phyloP scores from a whole-genome alignment of 306 rosid genomes.

The Astragalus glycyphyllos region DNA sequence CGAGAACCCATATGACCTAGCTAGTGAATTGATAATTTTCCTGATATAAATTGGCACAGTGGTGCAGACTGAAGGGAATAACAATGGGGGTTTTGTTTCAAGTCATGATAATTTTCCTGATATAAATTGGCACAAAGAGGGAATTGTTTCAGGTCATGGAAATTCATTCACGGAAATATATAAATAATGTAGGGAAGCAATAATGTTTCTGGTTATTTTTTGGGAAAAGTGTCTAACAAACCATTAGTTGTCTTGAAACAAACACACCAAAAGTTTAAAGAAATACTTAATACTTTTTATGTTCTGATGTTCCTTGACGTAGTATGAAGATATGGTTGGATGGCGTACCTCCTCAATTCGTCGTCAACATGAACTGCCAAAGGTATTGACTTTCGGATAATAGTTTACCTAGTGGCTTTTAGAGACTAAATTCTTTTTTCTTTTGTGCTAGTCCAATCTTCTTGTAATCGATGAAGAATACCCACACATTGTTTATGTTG shows the following conservation, averaged over 20 bases:
- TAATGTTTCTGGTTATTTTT: neutral
- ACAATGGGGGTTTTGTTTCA: too few relatives aligned
- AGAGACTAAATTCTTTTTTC: conserved; percentile 36
- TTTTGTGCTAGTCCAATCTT: conserved; percentile 68
- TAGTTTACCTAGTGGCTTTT: conserved; percentile 30
- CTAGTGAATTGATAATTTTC: conserved; percentile 27
- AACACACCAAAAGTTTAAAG: neutral
- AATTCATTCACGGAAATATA: neutral
- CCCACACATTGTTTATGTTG: conserved; percentile 76
- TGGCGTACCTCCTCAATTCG: conserved; percentile 98
- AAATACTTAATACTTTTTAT: conserved; percentile 25
- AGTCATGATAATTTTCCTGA: conserved; percentile 4
- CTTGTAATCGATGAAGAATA: conserved; percentile 69
- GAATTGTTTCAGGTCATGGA: neutral
- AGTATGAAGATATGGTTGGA: conserved; percentile 86
- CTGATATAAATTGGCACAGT: conserved; percentile 14
- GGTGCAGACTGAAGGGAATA: neutral
- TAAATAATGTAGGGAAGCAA: neutral
- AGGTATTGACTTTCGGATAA: conserved; percentile 53
- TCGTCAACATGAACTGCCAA: conserved; percentile 92
- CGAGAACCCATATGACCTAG: neutral
- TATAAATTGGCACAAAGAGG: neutral
- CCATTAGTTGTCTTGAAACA: neutral
- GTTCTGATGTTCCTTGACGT: conserved; percentile 55
- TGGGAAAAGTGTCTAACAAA: neutral